Evolutionary conservation across 768 basidiomycete species (phyloP).

Genomic region (Amanita fuliginea): DNA sequence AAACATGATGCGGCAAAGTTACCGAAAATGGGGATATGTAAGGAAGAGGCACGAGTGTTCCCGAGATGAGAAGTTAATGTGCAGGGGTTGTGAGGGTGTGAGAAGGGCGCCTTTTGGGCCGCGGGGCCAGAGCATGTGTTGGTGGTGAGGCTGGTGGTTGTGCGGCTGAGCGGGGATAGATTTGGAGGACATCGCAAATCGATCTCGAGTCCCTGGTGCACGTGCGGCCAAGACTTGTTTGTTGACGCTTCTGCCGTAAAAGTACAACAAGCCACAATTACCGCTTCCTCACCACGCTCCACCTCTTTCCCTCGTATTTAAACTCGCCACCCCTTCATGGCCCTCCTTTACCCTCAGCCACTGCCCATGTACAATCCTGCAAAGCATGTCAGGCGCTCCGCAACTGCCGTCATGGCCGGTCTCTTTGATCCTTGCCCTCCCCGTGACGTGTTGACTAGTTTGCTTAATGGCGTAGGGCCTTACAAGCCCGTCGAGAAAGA

Average conservation of each 20-base stretch:
- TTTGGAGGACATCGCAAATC: conserved; percentile 20
- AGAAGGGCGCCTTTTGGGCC: background rate
- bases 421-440: conserved; percentile 55
- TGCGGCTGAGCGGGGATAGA: conserved; percentile 26
- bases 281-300: conserved; percentile 40
- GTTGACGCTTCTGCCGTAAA: conserved; percentile 44
- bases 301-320: conserved; percentile 29
- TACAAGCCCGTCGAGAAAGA: conserved; percentile 55
- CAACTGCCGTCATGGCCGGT: conserved; percentile 69
- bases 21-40: too few species aligned
- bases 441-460: conserved; percentile 70
- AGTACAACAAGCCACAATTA: conserved; percentile 34
- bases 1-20: too few species aligned
- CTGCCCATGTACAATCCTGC: conserved; percentile 19
- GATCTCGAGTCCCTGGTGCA: conserved; percentile 22
- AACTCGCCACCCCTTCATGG: conserved; percentile 19
- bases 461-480: conserved; percentile 64
- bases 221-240: conserved; percentile 36
- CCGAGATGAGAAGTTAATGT: too few species aligned
- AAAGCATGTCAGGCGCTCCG: conserved; percentile 46
- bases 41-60: too few species aligned
- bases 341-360: conserved; percentile 17
- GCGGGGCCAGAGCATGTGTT: conserved; percentile 6
- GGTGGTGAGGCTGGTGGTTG: background rate
- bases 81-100: conserved; percentile 1